These are phyloP conservation scores for Bruguiera parviflora DNA, from an alignment of 345 rosid species.

Conservation along the genomic window DNA sequence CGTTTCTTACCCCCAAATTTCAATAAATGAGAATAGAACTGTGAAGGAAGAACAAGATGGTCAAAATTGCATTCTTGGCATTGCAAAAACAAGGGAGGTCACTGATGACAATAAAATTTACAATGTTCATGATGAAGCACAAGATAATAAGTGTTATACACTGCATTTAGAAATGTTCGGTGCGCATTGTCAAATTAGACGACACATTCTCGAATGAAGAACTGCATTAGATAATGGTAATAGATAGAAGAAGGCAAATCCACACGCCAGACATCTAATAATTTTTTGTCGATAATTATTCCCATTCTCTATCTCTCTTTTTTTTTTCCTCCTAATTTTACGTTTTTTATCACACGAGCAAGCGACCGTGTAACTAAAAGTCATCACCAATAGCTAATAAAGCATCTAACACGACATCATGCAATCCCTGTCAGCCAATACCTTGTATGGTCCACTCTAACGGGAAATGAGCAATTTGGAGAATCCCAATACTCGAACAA, in stretches of 20 bases:
- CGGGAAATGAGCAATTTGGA: too few species aligned
- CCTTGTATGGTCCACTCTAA: too few species aligned
- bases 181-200: not conserved
- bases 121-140: too few species aligned
- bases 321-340: not conserved
- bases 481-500: too few species aligned
- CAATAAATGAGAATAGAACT: too few species aligned
- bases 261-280: conserved; percentile 3
- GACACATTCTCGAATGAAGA: not conserved
- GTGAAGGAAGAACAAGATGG: too few species aligned
- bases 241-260: not conserved
- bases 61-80: too few species aligned
- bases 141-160: not conserved
- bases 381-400: not conserved
- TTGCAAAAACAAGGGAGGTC: too few species aligned
- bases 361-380: too few species aligned
- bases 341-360: not conserved
- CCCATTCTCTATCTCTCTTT: not conserved
- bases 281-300: not conserved
- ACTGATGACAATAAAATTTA: too few species aligned
- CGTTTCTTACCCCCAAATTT: too few species aligned
- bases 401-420: not conserved
- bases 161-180: not conserved
- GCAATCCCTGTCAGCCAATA: too few species aligned
- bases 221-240: not conserved